Conservation (phyloP, 768 basidiomycete species). For the Suillus subalutaceus region DNA sequence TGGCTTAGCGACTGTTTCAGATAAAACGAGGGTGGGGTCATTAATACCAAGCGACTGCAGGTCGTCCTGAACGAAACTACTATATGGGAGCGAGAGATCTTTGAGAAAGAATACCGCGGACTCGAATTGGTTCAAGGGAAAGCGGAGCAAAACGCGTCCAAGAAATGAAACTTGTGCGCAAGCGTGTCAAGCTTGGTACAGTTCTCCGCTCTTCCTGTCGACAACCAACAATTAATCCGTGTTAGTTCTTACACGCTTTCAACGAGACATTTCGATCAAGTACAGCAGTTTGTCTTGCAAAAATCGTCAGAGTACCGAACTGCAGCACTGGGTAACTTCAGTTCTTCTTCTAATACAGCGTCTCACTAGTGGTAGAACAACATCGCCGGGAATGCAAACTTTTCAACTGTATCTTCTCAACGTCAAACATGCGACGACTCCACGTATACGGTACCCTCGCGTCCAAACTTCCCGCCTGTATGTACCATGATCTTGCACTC, state of each 20-base stretch:
- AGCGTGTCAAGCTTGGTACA: constrained; percentile 66
- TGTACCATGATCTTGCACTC: no score
- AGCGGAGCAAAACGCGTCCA: constrained; percentile 77
- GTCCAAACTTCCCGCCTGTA: no score
- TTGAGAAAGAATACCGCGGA: constrained; percentile 90
- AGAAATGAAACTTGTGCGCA: constrained; percentile 63
- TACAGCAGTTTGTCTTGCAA: constrained; percentile 75
- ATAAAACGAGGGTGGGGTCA: constrained; percentile 86
- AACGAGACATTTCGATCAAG: constrained; percentile 75
- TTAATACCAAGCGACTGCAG: constrained; percentile 81
- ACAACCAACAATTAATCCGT: background rate
- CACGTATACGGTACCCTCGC: no score
- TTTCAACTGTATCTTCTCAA: no score
- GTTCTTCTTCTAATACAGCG: no score
- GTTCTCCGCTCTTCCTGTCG: constrained; percentile 13
- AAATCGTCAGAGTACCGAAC: constrained; percentile 34
- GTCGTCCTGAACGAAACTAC: constrained; percentile 87
- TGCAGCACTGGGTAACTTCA: constrained; percentile 40
- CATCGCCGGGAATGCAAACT: no score
- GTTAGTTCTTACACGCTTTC: constrained; percentile 67
- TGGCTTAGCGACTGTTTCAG: constrained; percentile 39
- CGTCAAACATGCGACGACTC: no score
- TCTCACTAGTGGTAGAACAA: no score
- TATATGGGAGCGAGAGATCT: constrained; percentile 85
- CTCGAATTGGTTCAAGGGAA: constrained; percentile 91